Base-by-base conservation (phyloP, 2,329 filamentous ascomycete species). In the Diaporthe helianthi region DNA sequence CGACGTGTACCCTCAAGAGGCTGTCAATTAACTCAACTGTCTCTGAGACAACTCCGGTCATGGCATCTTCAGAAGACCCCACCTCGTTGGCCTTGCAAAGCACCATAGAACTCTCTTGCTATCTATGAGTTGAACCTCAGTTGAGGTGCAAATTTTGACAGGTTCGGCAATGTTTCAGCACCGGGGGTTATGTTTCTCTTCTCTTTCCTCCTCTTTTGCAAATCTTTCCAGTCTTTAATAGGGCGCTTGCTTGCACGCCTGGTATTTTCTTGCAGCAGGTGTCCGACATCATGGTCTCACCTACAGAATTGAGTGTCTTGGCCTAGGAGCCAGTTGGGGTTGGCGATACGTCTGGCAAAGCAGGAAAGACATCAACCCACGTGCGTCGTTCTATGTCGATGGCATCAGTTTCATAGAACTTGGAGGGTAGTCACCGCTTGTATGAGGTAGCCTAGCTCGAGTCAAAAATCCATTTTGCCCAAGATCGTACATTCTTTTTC, bases 1-100 rank as follows among this genome's bases (percentile, higher is more conserved):
- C 63, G 75, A 79, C 12, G 74, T 81, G 4, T 74, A 84, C 47
- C 81, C 82, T 71, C 79, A 76, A 67, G 76, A 77, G 64, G 26
- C 69, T 8, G 71, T 69, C 19, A 73, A 77, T 65, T 78, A 70
- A 47, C n/a, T 63, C n/a, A 7, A 10, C 17, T 38, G n/a, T 33
- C 15, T n/a, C 29, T 22, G 13, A n/a, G 15, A 52, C 2, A 44
- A 51, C 41, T n/a, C 36, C 13, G 29, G 24, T 26, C 29, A 10
- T 46, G 22, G 44, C 19, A 15, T 31, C 29, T 49, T 54, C 41
- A 64, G 24, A 31, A 22, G 17, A 15, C 36, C 22, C 13, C 22
- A 47, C 26, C 24, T 29, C 7, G 13, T 36, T 26, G 41, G 58
- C 24, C 31, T 53, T 24, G 26, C 38, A 51, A 51, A 63, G 31